These are phyloP conservation scores for Zygoascus sp. DNA, from an alignment of 1,139 yeast species.

Conservation along the genomic window DNA sequence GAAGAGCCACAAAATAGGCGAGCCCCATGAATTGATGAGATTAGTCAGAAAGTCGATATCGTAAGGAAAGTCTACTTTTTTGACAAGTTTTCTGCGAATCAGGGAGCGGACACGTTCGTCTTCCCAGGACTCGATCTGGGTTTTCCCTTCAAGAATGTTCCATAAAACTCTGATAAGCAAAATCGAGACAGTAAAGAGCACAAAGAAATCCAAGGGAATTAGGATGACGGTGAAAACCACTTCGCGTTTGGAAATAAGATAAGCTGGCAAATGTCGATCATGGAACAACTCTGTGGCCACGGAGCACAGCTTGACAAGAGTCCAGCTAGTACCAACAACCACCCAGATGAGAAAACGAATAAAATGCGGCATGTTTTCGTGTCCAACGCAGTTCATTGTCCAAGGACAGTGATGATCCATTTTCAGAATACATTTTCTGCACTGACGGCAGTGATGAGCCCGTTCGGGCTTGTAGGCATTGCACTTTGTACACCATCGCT, in stretches of 20 bases:
- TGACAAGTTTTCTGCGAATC: constrained; percentile 39
- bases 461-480: constrained; percentile 65
- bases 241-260: constrained; percentile 51
- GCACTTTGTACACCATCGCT: constrained; percentile 64
- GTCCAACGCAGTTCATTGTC: constrained; percentile 84
- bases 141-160: constrained; percentile 63
- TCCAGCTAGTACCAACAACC: constrained; percentile 49
- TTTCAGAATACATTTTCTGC: constrained; percentile 53
- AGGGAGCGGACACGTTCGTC: constrained; percentile 72
- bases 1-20: constrained; percentile 48
- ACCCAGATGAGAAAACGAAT: constrained; percentile 73
- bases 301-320: constrained; percentile 42
- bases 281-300: constrained; percentile 48
- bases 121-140: constrained; percentile 94
- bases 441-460: constrained; percentile 67
- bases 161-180: constrained; percentile 58
- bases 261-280: constrained; percentile 54
- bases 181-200: constrained; percentile 52
- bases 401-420: constrained; percentile 93
- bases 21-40: constrained; percentile 38
- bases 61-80: constrained; percentile 63
- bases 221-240: constrained; percentile 54
- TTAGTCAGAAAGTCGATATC: constrained; percentile 61
- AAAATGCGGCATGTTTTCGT: constrained; percentile 75
- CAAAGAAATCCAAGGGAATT: constrained; percentile 54